phyloP scores from a whole-genome alignment of 371 early-diverging fungal species.

The Mortierella sp. region DNA sequence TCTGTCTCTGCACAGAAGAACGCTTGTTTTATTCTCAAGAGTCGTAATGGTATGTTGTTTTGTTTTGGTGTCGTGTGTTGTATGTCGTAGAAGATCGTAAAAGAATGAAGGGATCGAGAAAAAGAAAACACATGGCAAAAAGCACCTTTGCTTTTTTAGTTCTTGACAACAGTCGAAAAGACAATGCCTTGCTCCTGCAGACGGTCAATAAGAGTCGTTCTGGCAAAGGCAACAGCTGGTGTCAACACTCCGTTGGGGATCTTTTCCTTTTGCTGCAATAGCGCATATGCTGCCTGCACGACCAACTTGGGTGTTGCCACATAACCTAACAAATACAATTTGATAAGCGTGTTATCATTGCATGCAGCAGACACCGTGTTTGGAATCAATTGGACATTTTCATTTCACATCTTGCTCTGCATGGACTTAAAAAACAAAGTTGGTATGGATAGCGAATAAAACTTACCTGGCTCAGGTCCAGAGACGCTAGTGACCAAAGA shows the following conservation, averaged over 20 bases:
- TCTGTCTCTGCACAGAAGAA: background rate
- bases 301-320: conserved; percentile 73
- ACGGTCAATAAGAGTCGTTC: conserved; percentile 67
- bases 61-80: background rate
- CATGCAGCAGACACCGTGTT: background rate
- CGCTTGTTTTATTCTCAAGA: background rate
- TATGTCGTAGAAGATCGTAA: background rate
- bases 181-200: conserved; percentile 68
- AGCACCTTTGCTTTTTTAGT: conserved; percentile 11
- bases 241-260: conserved; percentile 74
- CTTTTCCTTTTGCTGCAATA: conserved; percentile 58
- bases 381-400: background rate
- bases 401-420: background rate
- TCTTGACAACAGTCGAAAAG: conserved; percentile 61
- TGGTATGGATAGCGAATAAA: background rate
- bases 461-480: conserved; percentile 72
- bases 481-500: conserved; percentile 64
- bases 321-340: conserved; percentile 49
- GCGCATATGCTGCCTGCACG: conserved; percentile 68
- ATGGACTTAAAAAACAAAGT: background rate
- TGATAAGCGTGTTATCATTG: background rate
- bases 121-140: background rate
- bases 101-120: background rate
- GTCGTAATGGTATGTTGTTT: background rate
- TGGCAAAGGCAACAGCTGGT: conserved; percentile 73